These are phyloP conservation scores for Annulohypoxylon truncatum DNA, from an alignment of 2,329 filamentous ascomycete genomes.

Conservation along the genomic window DNA sequence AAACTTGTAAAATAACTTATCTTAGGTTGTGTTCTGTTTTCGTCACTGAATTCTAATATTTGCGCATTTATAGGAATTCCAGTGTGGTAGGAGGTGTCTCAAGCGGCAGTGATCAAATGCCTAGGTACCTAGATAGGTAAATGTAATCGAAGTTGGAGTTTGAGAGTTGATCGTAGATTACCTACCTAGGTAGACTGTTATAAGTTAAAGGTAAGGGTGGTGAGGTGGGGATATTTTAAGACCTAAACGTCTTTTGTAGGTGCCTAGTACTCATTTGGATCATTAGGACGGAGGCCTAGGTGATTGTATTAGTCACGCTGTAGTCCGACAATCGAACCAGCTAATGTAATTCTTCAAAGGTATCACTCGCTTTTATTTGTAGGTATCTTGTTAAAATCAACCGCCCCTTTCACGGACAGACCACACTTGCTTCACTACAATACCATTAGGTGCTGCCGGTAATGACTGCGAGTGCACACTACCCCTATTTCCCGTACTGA, in stretches of 20 bases:
- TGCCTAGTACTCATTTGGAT: neutral
- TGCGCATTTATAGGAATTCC: too few relatives aligned
- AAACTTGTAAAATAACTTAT: too few relatives aligned
- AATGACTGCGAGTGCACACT: slow-evolving; percentile 32
- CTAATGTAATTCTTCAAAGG: neutral
- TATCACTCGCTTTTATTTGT: slow-evolving; percentile 1
- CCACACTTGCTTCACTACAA: slow-evolving; percentile 43
- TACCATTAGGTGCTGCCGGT: slow-evolving; percentile 27
- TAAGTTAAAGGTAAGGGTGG: neutral
- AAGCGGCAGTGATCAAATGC: too few relatives aligned
- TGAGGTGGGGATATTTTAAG: neutral
- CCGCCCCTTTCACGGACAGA: slow-evolving; percentile 32
- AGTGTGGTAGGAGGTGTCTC: too few relatives aligned
- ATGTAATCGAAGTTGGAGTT: too few relatives aligned
- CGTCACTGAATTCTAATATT: too few relatives aligned
- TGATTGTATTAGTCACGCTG: neutral
- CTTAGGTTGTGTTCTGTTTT: too few relatives aligned
- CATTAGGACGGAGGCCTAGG: neutral
- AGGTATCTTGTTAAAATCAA: neutral
- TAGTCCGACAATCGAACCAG: neutral
- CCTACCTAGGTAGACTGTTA: too few relatives aligned
- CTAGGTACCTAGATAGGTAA: too few relatives aligned
- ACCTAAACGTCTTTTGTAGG: neutral
- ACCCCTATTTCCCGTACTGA: slow-evolving; percentile 37
- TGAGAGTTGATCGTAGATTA: too few relatives aligned